Evolutionary conservation across 1,284 basidiomycete species (phyloP), one percentile per base, ranked within the genome.

Genomic region (Entoloma clypeatum): DNA sequence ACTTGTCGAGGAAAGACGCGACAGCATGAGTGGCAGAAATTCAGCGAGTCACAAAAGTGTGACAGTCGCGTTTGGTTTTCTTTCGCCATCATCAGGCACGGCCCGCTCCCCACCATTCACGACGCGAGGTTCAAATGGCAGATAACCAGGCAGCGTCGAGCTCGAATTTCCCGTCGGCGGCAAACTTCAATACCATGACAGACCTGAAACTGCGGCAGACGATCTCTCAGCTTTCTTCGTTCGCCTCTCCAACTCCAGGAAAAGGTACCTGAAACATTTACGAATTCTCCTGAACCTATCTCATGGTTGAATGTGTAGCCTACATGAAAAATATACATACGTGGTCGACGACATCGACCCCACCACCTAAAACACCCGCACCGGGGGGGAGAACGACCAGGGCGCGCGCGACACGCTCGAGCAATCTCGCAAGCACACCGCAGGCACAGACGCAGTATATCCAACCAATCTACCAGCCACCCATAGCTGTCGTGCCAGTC

Each of bases 251-350:
- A 1, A 62, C 63, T 5, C 64, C 70, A 3, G 68, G 67, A 31
- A 74, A 72, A 58, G 63, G 74, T 72, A 43, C 29, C 41, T 44
- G 37, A 2, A 18, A 18, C 19, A 26, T 33, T 16, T 14, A 34
- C 21, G 38, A 27, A 26, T 45, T 26, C 31, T 14, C 24, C 18
- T 39, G 26, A 44, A 24, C 25, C 25, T 33, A 28, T 51, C 33
- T 36, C 34, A 17, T 46, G 30, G 37, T 22, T 43, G 6, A 21
- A 24, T 22, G 35, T 8, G 21, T 18, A 79, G 79, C 74, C 2
- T 82, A 82, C 53, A 66, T 74, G 45, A 79, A 75, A 67, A 82
- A 82, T 51, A 64, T 82, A 16, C 70, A 78, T 22, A 77, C 74
- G 21, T 82, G 79, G 79, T 77, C 77, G 17, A 65, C 72, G 3